Percentiles rank a stretch among this genome's conserved stretches.
Evolutionary conservation across 2,329 filamentous ascomycete genomes (phyloP).

Genomic region (Phaeosphaeriaceae sp.): DNA sequence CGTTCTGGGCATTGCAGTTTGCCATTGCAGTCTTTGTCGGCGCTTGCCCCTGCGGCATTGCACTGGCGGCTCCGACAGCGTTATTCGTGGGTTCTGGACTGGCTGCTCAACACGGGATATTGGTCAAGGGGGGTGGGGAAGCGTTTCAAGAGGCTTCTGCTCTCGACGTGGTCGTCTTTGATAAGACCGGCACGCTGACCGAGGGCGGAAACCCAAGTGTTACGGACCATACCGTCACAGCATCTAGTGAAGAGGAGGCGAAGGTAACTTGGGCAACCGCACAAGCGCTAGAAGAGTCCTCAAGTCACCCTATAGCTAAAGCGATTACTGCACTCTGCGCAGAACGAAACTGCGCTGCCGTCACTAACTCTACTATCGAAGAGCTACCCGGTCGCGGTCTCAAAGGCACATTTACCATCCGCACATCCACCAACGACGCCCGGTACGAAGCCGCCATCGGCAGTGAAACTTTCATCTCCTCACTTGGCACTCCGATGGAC

Average conservation of each 20-base stretch:
- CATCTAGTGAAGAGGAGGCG: conserved; percentile 39
- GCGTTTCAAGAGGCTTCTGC: conserved; percentile 84
- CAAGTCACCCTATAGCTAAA: conserved; percentile 75
- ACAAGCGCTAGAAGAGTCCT: conserved; percentile 70
- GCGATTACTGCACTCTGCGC: conserved; percentile 70
- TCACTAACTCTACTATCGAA: conserved; percentile 55
- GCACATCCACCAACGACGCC: conserved; percentile 38
- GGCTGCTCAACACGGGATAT: conserved; percentile 78
- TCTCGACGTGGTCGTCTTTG: conserved; percentile 80
- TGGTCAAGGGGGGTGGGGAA: conserved; percentile 84
- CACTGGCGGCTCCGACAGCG: conserved; percentile 81
- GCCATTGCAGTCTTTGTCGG: conserved; percentile 88
- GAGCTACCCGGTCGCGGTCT: conserved; percentile 77
- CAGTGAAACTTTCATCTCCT: conserved; percentile 71
- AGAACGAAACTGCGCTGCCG: conserved; percentile 10
- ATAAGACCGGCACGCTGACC: conserved; percentile 87
- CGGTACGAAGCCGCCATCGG: conserved; percentile 59
- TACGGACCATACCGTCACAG: conserved; percentile 58
- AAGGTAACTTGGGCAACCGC: conserved; percentile 60
- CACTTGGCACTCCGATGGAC: too few relatives aligned
- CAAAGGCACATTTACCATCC: conserved; percentile 65
- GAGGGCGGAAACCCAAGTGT: conserved; percentile 73
- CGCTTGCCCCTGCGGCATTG: conserved; percentile 83
- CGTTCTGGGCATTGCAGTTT: conserved; percentile 78
- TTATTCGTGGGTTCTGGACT: conserved; percentile 82